Base-by-base conservation (phyloP, 768 basidiomycete species). In the Psilocybe azurescens region DNA sequence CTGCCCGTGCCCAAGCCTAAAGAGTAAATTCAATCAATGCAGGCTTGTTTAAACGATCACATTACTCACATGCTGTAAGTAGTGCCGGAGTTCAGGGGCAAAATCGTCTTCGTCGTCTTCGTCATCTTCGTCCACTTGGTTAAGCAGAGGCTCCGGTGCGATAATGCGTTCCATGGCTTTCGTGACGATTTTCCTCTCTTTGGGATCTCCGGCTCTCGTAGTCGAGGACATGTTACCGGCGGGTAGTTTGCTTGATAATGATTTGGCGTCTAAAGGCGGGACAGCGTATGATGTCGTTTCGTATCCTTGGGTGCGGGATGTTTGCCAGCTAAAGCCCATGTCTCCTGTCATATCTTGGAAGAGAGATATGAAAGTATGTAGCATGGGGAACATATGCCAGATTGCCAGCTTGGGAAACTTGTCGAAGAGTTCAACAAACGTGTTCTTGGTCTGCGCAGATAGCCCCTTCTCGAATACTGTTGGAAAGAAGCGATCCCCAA, bases 341-440 rank as follows among this genome's bases (percentile, higher is more conserved):
- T 18, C 32, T 9, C 24, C 36, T 10, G 53, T 50, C 47, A 48
- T 48, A 5, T 33, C 20, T 28, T 55, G 41, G 14, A 60, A 24
- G 44, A 60, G 38, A 2, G 14, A 5, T 9, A n/a, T 48, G 13
- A 46, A 44, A 14, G 53, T n/a, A 4, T 56, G 33, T 20, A 46
- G 29, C 60, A 61, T 61, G 3, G 60, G 52, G 24, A 61, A 56
- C 33, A 61, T 55, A 24, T 61, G 33, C 46, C 46, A 61, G 1
- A 18, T 61, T 3, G 60, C 60, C 11, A 61, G 47, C 3, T 32
- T 47, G 11, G 53, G 48, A 20, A 24, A 56, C 13, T 38, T 24
- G 5, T 32, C 47, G 28, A 2, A 0, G 20, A 11, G 1, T 44
- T 46, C 20, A 20, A 20, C 20, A 20, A 1, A 20, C 2, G 20